These are phyloP conservation scores for Mycena chlorophos DNA, from an alignment of 768 basidiomycete species.

Conservation along the genomic window DNA sequence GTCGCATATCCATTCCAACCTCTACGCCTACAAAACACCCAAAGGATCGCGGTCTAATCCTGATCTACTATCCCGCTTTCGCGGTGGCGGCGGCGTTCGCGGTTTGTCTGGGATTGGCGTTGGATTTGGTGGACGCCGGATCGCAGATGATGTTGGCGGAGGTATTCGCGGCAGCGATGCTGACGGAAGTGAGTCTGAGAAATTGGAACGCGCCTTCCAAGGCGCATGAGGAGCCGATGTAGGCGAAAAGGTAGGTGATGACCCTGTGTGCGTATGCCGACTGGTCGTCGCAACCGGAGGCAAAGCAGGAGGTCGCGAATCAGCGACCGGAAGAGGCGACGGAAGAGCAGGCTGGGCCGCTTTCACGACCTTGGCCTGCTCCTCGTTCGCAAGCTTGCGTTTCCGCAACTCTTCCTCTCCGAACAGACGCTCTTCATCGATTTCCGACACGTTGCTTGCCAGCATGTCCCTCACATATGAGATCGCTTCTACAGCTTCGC, in stretches of 20 bases:
- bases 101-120: constrained; percentile 25
- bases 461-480: constrained; percentile 78
- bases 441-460: constrained; percentile 46
- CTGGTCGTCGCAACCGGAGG: constrained; percentile 19
- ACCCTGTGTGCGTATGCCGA: not conserved
- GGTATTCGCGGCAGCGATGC: constrained; percentile 53
- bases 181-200: constrained; percentile 39
- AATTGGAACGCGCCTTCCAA: constrained; percentile 59
- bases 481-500: constrained; percentile 73
- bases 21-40: constrained; percentile 35
- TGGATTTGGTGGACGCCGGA: constrained; percentile 26
- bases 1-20: constrained; percentile 8
- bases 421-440: constrained; percentile 70
- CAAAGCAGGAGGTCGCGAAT: constrained; percentile 32
- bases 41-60: constrained; percentile 41
- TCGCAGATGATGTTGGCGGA: constrained; percentile 46
- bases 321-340: constrained; percentile 38
- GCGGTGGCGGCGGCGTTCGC: constrained; percentile 29
- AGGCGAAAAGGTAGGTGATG: not conserved
- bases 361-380: constrained; percentile 14
- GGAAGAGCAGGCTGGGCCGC: constrained; percentile 35
- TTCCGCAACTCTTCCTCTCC: constrained; percentile 47
- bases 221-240: constrained; percentile 39
- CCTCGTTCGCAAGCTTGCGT: constrained; percentile 22
- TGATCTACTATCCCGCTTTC: constrained; percentile 14